Percentiles rank a stretch among this genome's conserved stretches.
phyloP scores from a whole-genome alignment of 1,139 yeast genomes.

The Hyphopichia khmerensis region DNA sequence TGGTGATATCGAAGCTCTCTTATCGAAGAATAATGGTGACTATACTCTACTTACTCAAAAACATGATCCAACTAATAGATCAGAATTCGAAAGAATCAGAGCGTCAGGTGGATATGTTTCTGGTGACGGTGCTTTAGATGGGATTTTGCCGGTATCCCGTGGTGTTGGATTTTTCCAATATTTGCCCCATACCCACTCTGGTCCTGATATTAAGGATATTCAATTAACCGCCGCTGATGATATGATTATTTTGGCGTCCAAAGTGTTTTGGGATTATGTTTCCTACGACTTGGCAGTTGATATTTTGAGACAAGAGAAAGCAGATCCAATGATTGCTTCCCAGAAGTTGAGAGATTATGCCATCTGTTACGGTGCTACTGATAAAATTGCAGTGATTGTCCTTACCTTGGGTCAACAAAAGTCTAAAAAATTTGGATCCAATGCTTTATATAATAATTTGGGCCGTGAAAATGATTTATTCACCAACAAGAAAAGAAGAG shows the following conservation, averaged over 20 bases:
- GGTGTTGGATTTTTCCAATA: constrained; percentile 89
- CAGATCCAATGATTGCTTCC: constrained; percentile 89
- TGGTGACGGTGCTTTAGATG: constrained; percentile 83
- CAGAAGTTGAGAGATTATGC: constrained; percentile 93
- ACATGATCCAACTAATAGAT: constrained; percentile 80
- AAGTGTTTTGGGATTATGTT: constrained; percentile 81
- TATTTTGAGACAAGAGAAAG: constrained; percentile 77
- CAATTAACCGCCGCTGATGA: constrained; percentile 73
- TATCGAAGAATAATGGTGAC: constrained; percentile 82
- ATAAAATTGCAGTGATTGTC: constrained; percentile 83
- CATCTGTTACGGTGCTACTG: constrained; percentile 83
- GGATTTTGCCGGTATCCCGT: constrained; percentile 77
- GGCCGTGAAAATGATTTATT: constrained; percentile 43
- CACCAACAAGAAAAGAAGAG: constrained; percentile 53
- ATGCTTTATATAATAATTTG: constrained; percentile 38
- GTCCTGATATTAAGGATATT: constrained; percentile 71
- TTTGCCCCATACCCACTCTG: constrained; percentile 86
- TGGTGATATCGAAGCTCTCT: constrained; percentile 85
- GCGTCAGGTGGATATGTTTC: constrained; percentile 90
- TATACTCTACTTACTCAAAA: constrained; percentile 68
- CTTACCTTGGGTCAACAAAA: constrained; percentile 56
- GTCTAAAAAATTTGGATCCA: constrained; percentile 25
- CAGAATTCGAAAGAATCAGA: constrained; percentile 84
- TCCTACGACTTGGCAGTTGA: constrained; percentile 88
- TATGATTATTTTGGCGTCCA: constrained; percentile 81